These are phyloP conservation scores for Glycine latifolia DNA, from an alignment of 306 rosid genomes.

Conservation along the genomic window DNA sequence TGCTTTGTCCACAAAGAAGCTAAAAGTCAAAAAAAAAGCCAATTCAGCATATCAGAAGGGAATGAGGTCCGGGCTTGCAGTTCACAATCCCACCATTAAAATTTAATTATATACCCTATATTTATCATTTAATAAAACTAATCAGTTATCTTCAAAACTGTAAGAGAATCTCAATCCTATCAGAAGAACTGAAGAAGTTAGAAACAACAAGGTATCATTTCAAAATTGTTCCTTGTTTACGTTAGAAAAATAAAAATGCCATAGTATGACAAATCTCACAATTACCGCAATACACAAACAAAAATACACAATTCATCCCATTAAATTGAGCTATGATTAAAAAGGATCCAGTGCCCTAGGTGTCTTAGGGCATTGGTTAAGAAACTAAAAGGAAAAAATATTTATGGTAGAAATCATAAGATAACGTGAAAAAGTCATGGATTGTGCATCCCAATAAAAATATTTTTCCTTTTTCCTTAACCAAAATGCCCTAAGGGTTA, in stretches of 20 bases:
- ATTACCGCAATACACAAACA: background rate
- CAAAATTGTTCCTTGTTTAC: background rate
- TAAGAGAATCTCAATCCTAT: background rate
- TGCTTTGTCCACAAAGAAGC: conserved; percentile 1
- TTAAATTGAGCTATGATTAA: background rate
- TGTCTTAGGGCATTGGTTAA: no score
- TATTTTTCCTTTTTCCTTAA: no score
- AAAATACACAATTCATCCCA: conserved; percentile 2
- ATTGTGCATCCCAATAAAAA: no score
- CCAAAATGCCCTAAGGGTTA: background rate
- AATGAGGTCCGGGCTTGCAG: background rate
- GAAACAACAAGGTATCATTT: conserved; percentile 1
- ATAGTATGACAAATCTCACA: background rate
- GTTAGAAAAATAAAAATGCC: background rate
- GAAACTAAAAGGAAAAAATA: no score
- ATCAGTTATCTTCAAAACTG: background rate
- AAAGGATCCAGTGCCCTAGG: background rate
- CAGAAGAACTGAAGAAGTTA: background rate
- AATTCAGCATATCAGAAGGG: background rate
- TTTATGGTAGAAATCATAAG: no score
- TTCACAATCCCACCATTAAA: background rate
- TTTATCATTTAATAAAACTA: no score
- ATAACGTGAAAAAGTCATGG: no score
- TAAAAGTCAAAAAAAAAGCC: background rate
- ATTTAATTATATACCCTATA: no score